Evolutionary conservation across 805 yeast species (phyloP), one percentile per base, ranked within the genome.

Genomic region (Citeromyces nyonsensis): DNA sequence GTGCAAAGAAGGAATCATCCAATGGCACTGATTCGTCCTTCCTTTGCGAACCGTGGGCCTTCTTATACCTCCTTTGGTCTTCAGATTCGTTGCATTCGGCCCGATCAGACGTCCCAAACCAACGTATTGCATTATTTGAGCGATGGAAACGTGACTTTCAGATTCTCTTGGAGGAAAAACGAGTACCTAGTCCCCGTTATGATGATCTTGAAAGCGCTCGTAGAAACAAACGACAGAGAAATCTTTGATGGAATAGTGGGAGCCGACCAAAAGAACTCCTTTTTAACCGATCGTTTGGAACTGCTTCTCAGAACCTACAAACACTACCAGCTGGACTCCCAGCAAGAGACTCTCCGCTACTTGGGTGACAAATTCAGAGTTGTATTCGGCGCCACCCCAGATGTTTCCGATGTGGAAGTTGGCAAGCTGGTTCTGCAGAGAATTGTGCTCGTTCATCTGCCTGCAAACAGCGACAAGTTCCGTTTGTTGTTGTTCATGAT

Each of bases 1-100:
- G 96, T 91, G 12, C 98, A 88, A 59, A 77, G 97, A 55, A 72
- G 98, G 57, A 91, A 91, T 54, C 96, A 86, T 51, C 94, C 97
- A 15, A 84, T 91, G 95, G 97, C 97, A 9, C 73, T 91, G 46
- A 78, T 85, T 37, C 83, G 98, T 61, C 93, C 95, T 24, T 81
- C 94, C 8, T 91, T 88, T 49, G 78, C 77, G 32, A 85, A 85
- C 59, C 78, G 98, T 67, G 98, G 98, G 48, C 79, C 88, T 5
- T 58, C 83, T 6, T 91, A 91, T 58, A 63, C 95, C 27, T 73
- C 75, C 38, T 91, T 57, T 44, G 98, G 98, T 75, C 73, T 91
- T 39, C 96, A 86, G 61, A 79, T 91, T 39, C 73, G 98, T 59
- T 73, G 79, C 39, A 96, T 85, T 3, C 73, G 98, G 51, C 94